Base-by-base conservation (phyloP, 2,329 filamentous ascomycete species). In the Sporothrix inflata region DNA sequence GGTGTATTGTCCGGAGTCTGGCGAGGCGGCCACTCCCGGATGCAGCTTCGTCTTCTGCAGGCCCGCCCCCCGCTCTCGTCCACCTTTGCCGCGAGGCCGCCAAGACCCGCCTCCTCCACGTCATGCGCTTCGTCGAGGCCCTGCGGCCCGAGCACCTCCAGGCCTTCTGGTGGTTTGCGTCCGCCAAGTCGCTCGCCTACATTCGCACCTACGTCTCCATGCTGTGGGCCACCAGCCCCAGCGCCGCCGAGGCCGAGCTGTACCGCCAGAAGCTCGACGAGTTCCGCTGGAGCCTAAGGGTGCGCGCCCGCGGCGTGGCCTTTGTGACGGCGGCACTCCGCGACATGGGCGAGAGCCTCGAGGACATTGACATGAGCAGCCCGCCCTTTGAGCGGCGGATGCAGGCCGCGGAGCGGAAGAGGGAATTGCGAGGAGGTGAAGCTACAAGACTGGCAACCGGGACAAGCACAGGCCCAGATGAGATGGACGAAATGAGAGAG, bases 1-100 rank as follows among this genome's bases (percentile, higher is more conserved):
- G 85, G 2, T 83, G 82, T 4, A 83, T 87, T 69, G 80, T 87
- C 1, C 80, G 85, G 12, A 82, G 82, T 9, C 79, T 84, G 21
- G 79, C 80, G 0, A 77, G 79, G 1, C 76, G 78, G 9, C 79
- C 79, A 0, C 78, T 80, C 0, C 75, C 72, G 0, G 75, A 77
- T 8, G 30, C 19, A 3, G 42, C 11, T 2, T 14, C 30, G 7
- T 6, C 30, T 34, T 34, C 30, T 34, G 8, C 19, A n/a, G 7
- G 16, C 16, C 49, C n/a, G 1, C 45, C 55, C 5, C 42, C 21
- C 1, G 30, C 61, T 0, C 75, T 82, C 9, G 79, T 79, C 14
- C 71, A 76, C 3, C 77, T 80, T 9, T 76, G 82, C 68, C 79
- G 82, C 21, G 78, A 79, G 2, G 83, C 82, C 4, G 83, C 83